Evolutionary conservation across 108 stramenopile genomes (phyloP).

Genomic region (Skeletonema menzelii): DNA sequence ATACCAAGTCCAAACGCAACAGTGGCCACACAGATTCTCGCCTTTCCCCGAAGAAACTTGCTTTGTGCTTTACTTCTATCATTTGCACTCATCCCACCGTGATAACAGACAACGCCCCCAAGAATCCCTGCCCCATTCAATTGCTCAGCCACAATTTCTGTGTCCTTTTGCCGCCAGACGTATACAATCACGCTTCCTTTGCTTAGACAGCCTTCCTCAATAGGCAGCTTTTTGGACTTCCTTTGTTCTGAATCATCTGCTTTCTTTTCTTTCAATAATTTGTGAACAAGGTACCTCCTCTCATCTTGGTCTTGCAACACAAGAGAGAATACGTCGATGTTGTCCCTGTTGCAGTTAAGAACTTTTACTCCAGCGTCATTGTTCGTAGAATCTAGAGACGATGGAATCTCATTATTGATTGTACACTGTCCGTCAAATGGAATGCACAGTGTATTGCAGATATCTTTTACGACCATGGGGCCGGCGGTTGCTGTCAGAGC

Average conservation of each 20-base stretch:
- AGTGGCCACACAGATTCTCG: conserved; percentile 91
- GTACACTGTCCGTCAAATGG: conserved; percentile 12
- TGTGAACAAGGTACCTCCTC: conserved; percentile 63
- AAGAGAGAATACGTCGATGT: conserved; percentile 76
- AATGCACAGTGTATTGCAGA: conserved; percentile 76
- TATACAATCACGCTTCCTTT: conserved; percentile 88
- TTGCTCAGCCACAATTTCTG: conserved; percentile 84
- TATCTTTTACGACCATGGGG: conserved; percentile 80
- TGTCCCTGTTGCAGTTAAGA: conserved; percentile 75
- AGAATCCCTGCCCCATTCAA: conserved; percentile 61
- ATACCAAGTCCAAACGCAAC: conserved; percentile 98
- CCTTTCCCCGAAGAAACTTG: conserved; percentile 87
- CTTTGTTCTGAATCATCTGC: conserved; percentile 4
- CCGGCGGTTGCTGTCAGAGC: conserved; percentile 95
- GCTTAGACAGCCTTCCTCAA: conserved; percentile 61
- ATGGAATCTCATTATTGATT: background rate
- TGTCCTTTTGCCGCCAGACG: conserved; percentile 88
- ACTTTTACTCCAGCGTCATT: conserved; percentile 52
- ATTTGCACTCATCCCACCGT: conserved; percentile 85
- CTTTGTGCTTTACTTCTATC: conserved; percentile 77
- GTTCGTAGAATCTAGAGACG: background rate
- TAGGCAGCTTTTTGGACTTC: conserved; percentile 28
- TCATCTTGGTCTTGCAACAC: conserved; percentile 65
- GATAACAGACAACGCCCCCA: conserved; percentile 81
- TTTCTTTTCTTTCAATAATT: conserved; percentile 52